Conservation (phyloP, 2,329 filamentous ascomycete genomes). For the Grosmannia huntii region DNA sequence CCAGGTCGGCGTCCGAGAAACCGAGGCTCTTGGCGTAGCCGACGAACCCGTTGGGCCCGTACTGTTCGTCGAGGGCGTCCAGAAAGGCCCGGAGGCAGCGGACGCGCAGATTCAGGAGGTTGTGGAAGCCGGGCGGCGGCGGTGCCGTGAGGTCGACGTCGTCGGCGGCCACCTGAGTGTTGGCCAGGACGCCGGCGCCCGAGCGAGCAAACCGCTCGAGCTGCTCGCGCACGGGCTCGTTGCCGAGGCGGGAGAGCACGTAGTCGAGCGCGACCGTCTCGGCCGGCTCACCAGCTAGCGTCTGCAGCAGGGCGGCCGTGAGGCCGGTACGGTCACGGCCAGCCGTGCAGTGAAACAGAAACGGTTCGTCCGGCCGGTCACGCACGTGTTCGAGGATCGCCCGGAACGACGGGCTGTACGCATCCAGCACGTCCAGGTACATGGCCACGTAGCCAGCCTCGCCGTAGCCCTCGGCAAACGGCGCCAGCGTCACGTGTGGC, state of each 20-base stretch:
- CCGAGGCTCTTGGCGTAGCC: constrained; percentile 34
- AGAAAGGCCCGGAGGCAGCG: constrained; percentile 33
- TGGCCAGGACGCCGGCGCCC: constrained; percentile 18
- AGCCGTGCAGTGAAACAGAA: constrained; percentile 42
- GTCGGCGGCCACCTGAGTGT: background rate
- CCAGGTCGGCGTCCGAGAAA: constrained; percentile 32
- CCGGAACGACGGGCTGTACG: constrained; percentile 28
- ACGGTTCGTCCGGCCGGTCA: constrained; percentile 29
- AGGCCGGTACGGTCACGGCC: constrained; percentile 43
- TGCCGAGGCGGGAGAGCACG: constrained; percentile 40
- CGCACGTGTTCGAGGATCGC: constrained; percentile 34
- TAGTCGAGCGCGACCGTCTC: constrained; percentile 35
- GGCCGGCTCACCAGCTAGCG: constrained; percentile 31
- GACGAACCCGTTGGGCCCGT: constrained; percentile 31
- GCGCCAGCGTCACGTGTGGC: constrained; percentile 22
- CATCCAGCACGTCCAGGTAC: constrained; percentile 32
- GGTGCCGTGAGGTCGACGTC: background rate
- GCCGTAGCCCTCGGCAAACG: constrained; percentile 33
- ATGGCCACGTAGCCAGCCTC: constrained; percentile 30
- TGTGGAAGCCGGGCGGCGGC: constrained; percentile 32
- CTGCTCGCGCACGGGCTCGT: constrained; percentile 35
- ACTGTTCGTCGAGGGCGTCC: constrained; percentile 27
- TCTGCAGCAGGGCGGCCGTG: constrained; percentile 34
- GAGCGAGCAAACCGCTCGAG: constrained; percentile 29
- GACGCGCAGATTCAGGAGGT: constrained; percentile 30